Conservation (phyloP, 2,329 filamentous ascomycete species). For the Cytospora piceicola region DNA sequence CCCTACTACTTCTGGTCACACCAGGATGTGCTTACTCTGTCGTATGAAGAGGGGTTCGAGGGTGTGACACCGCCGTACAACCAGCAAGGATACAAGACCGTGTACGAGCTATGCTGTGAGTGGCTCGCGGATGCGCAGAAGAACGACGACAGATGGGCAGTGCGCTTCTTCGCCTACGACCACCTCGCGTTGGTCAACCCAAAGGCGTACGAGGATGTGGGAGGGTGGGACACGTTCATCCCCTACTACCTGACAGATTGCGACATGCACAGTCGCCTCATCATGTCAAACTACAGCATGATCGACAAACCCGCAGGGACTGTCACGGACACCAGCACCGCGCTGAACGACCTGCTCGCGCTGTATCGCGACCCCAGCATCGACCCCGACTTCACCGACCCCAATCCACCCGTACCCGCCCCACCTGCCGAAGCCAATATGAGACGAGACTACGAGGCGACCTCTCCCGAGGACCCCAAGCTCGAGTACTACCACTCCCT, state of each 20-base stretch:
- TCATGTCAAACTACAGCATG: conserved; percentile 50
- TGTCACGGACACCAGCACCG: conserved; percentile 50
- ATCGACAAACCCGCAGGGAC: conserved; percentile 45
- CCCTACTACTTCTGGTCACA: conserved; percentile 58
- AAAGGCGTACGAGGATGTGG: conserved; percentile 52
- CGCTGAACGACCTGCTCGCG: conserved; percentile 50
- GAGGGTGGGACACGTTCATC: conserved; percentile 62
- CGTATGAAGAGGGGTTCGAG: conserved; percentile 47
- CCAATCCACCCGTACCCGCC: conserved; percentile 41
- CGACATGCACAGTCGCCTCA: conserved; percentile 56
- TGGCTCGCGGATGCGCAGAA: conserved; percentile 41
- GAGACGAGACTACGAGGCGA: conserved; percentile 25
- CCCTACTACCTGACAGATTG: conserved; percentile 63
- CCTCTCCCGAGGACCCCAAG: conserved; percentile 31
- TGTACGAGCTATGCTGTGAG: conserved; percentile 47
- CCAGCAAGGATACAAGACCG: conserved; percentile 45
- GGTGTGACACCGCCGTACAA: conserved; percentile 40
- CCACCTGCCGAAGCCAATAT: conserved; percentile 25
- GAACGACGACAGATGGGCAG: conserved; percentile 49
- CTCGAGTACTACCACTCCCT: conserved; percentile 39
- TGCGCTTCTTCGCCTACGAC: conserved; percentile 63
- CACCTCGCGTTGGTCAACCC: conserved; percentile 61
- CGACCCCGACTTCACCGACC: conserved; percentile 42
- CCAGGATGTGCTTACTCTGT: conserved; percentile 54
- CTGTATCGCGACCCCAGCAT: conserved; percentile 49